Conservation (phyloP, 805 yeast species). For the Hanseniaspora valbyensis region DNA sequence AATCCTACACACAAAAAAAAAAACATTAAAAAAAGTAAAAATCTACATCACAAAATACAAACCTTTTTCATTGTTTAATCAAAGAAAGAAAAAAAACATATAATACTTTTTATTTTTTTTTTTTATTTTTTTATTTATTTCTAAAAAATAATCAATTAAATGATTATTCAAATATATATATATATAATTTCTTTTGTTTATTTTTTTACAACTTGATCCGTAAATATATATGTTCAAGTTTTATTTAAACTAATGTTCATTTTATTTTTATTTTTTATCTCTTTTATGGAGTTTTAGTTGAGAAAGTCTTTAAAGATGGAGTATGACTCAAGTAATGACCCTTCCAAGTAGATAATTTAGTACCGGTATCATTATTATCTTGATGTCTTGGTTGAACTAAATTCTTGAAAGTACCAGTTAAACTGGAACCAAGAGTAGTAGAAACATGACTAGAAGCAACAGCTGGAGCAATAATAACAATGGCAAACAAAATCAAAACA, state of each 20-base stretch:
- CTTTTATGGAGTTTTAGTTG: slow-evolving; percentile 38
- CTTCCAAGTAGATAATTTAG: slow-evolving; percentile 27
- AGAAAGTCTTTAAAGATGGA: slow-evolving; percentile 38
- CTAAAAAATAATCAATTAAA: background rate
- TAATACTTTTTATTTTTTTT: background rate
- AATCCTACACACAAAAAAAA: too few relatives aligned
- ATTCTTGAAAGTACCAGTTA: slow-evolving; percentile 44
- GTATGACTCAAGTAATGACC: slow-evolving; percentile 38
- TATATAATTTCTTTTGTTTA: background rate
- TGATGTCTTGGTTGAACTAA: slow-evolving; percentile 82
- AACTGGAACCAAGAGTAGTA: slow-evolving; percentile 24
- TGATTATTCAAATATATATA: background rate
- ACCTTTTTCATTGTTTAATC: background rate
- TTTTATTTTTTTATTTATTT: background rate
- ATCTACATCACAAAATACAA: background rate
- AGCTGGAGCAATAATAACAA: slow-evolving; percentile 83
- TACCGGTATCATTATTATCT: slow-evolving; percentile 75
- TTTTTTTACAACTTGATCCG: background rate
- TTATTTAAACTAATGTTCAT: background rate
- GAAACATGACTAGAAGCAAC: slow-evolving; percentile 52
- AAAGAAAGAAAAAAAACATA: background rate
- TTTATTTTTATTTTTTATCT: slow-evolving; percentile 17
- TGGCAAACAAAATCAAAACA: slow-evolving; percentile 58
- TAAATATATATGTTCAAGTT: background rate
- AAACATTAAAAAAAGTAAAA: background rate